Evolutionary conservation across 2,329 filamentous ascomycete species (phyloP).

Genomic region (Xylaria sp.): DNA sequence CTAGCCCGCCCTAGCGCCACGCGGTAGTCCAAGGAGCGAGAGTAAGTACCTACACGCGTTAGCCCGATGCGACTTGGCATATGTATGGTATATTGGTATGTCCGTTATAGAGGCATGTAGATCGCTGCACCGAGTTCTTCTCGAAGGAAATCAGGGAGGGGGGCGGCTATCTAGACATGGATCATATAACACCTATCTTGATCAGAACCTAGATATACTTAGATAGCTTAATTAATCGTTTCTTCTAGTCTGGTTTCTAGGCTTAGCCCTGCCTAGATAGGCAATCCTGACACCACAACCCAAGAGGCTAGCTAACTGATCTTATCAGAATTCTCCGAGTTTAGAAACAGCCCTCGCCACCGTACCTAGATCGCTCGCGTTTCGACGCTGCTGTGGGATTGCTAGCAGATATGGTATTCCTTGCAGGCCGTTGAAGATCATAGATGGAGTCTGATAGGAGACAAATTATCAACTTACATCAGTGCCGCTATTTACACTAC

Average conservation of each 20-base stretch:
- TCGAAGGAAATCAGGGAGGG: not conserved
- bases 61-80: not conserved
- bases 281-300: not conserved
- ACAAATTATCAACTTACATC: not conserved
- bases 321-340: not conserved
- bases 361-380: not conserved
- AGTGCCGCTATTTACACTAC: not conserved
- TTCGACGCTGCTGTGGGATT: not conserved
- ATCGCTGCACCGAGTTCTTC: conserved; percentile 8
- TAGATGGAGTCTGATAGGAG: not conserved
- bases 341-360: not conserved
- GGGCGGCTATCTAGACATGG: not conserved
- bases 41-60: not conserved
- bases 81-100: not conserved
- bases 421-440: not conserved
- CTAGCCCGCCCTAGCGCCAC: conserved; percentile 3
- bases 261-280: not conserved
- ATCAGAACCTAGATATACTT: not conserved
- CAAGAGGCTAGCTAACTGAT: not conserved
- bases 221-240: not conserved
- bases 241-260: not conserved
- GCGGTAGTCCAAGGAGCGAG: conserved; percentile 3
- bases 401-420: not conserved
- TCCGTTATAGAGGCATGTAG: not conserved
- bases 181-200: not conserved